Base-by-base conservation (phyloP, 441 rosid species). In the Aleurites moluccanus region DNA sequence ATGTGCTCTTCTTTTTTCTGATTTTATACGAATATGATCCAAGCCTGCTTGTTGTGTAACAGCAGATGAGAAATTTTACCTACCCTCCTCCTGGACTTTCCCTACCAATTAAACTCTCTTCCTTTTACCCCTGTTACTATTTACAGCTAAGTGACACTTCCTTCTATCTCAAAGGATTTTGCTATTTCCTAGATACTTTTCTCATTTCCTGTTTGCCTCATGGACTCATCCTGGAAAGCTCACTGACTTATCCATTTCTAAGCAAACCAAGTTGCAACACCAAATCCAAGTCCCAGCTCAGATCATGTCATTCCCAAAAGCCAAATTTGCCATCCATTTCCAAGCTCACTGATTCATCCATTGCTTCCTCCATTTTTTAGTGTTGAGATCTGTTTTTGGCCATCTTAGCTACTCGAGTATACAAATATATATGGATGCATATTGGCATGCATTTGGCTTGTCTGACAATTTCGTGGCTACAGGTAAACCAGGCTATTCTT, bases 401-500 rank as follows among this genome's bases (percentile, higher is more conserved):
- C 27, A 30, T 33, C 27, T 18, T 21, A 38, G 16, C 64, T 56
- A 30, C 55, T 70, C 50, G 16, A 49, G 62, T 63, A 15, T 18
- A 15, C 52, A 10, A 27, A 72, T 57, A 27, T 0, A 72, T 47
- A 52, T 20, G 8, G 21, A 57, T 42, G 33, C 33, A 60, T 60
- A 23, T 30, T 63, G 49, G 30, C 14, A 53, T 49, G n/a, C 23
- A 30, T 57, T 75, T 73, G 72, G 79, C 69, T 60, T 73, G 30
- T 78, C 84, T 82, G 75, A 77, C 28, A 56, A 68, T 78, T 75
- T 80, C 77, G 69, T 60, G 67, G 63, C 79, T 81, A 59, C 94
- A 91, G 99, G 86, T 93, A 75, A 85, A 93, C 81, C 98, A 89
- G 90, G 97, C 97, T 78, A 77, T 87, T 80, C 81, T 84, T 80